Evolutionary conservation across 148 eudicot species (phyloP).

Genomic region (Chenopodium berlandieri): DNA sequence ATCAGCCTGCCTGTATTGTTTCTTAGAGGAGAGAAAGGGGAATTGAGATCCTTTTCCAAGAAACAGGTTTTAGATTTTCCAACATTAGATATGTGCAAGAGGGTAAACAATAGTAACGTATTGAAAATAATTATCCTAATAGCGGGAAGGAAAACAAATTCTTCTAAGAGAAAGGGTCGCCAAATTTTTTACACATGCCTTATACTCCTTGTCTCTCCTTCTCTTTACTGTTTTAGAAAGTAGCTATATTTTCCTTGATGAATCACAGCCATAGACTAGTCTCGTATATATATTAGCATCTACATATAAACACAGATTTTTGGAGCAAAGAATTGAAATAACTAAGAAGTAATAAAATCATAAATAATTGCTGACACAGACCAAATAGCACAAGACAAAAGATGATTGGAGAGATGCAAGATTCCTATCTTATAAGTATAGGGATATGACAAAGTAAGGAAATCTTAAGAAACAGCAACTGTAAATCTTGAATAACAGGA

Average conservation of each 20-base stretch:
- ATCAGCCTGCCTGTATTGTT: neutral
- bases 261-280: no score
- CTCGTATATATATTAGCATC: no score
- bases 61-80: neutral
- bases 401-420: neutral
- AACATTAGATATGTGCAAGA: neutral
- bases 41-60: neutral
- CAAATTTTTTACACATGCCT: neutral
- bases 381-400: neutral
- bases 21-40: neutral
- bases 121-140: neutral
- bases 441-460: neutral
- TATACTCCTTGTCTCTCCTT: neutral
- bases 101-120: neutral
- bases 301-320: no score
- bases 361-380: neutral
- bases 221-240: neutral
- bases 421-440: neutral
- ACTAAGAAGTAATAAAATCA: neutral
- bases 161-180: neutral
- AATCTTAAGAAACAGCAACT: neutral
- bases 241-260: neutral
- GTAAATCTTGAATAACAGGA: neutral
- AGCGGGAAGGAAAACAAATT: neutral
- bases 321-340: no score